Conservation (phyloP, 108 stramenopile genomes). For the Nannochloropsis salina region DNA sequence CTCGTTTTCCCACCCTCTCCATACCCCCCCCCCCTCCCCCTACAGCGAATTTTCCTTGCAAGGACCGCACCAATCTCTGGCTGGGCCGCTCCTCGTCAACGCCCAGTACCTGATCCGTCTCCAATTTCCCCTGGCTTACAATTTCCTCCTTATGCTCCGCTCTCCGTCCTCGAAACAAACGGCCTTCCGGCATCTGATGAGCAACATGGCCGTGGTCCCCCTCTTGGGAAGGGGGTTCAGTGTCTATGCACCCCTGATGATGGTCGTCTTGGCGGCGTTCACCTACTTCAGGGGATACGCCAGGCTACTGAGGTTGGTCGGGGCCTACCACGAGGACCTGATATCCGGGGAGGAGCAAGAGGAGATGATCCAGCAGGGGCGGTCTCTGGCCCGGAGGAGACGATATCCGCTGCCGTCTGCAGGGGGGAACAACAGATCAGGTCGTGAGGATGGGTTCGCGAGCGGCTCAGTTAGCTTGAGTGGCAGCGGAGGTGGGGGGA, state of each 20-base stretch:
- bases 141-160: slow-evolving; percentile 39
- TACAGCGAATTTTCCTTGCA: not conserved
- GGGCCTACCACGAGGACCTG: slow-evolving; percentile 36
- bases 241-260: slow-evolving; percentile 35
- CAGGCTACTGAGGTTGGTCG: slow-evolving; percentile 31
- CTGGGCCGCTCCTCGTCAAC: slow-evolving; percentile 63
- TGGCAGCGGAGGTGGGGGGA: not conserved
- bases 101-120: slow-evolving; percentile 65
- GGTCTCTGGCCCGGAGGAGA: slow-evolving; percentile 10
- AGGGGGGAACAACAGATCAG: too few species aligned
- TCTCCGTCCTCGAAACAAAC: slow-evolving; percentile 18
- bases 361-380: slow-evolving; percentile 3
- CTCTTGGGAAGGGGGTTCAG: slow-evolving; percentile 39
- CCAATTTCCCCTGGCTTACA: slow-evolving; percentile 45
- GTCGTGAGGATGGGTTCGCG: too few species aligned
- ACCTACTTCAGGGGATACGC: slow-evolving; percentile 41
- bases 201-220: slow-evolving; percentile 39
- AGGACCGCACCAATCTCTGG: slow-evolving; percentile 49
- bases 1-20: not conserved
- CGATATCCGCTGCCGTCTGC: not conserved
- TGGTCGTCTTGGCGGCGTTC: slow-evolving; percentile 33
- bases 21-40: not conserved
- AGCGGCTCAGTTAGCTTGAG: too few species aligned
- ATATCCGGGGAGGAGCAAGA: slow-evolving; percentile 25
- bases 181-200: slow-evolving; percentile 41